Conservation (phyloP, 2,329 filamentous ascomycete species). For the Acephala macrosclerotiorum region DNA sequence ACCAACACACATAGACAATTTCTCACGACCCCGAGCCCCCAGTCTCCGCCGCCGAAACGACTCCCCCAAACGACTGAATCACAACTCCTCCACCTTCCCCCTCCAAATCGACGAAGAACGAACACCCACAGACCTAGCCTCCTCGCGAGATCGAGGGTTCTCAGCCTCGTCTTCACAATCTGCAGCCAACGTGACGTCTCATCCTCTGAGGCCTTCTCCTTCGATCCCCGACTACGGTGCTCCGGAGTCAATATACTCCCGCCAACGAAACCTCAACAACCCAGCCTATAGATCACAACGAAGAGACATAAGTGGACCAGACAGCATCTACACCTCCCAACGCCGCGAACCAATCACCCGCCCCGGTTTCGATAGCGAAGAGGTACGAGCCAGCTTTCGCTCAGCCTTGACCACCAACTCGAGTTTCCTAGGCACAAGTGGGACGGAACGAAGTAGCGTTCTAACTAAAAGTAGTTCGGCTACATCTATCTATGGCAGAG, state of each 20-base stretch:
- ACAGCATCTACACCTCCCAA: slow-evolving; percentile 39
- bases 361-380: slow-evolving; percentile 42
- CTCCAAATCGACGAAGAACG: slow-evolving; percentile 34
- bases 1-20: slow-evolving; percentile 35
- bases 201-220: slow-evolving; percentile 39
- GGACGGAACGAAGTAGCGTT: slow-evolving; percentile 83
- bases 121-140: slow-evolving; percentile 27
- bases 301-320: slow-evolving; percentile 32
- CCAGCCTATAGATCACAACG: slow-evolving; percentile 30
- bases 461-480: slow-evolving; percentile 80
- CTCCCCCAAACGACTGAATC: slow-evolving; percentile 37
- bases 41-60: slow-evolving; percentile 40
- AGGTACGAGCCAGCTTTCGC: slow-evolving; percentile 63
- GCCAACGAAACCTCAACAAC: slow-evolving; percentile 41
- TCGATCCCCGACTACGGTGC: slow-evolving; percentile 45
- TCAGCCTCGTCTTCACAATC: slow-evolving; percentile 42
- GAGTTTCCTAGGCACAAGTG: slow-evolving; percentile 64
- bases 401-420: slow-evolving; percentile 67
- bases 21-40: slow-evolving; percentile 40
- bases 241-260: slow-evolving; percentile 39
- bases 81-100: slow-evolving; percentile 34
- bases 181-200: slow-evolving; percentile 21
- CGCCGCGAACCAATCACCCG: slow-evolving; percentile 38
- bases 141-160: slow-evolving; percentile 39
- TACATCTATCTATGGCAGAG: slow-evolving; percentile 62